These are phyloP conservation scores for Nymphaea colorata DNA, from an alignment of 164 flowering plant genomes.

Conservation along the genomic window DNA sequence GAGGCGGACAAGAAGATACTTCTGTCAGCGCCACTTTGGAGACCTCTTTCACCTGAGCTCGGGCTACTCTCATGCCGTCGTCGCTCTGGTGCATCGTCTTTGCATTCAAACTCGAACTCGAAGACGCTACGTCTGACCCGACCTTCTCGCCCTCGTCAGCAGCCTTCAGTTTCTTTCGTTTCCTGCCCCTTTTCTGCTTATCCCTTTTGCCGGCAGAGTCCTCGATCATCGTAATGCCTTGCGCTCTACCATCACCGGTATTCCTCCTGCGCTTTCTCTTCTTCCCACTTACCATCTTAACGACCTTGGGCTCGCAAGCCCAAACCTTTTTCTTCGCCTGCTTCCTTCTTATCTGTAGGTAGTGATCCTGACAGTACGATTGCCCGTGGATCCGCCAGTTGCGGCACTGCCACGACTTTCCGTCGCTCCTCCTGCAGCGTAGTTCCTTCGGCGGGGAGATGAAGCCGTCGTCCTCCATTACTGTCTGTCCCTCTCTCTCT, in stretches of 20 bases:
- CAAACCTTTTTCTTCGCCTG: neutral
- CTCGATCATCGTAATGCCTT: neutral
- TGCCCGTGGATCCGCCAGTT: constrained; percentile 9
- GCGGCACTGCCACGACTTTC: constrained; percentile 6
- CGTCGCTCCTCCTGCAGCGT: constrained; percentile 9
- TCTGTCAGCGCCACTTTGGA: too few species aligned
- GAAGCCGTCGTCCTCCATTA: neutral
- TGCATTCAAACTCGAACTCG: neutral
- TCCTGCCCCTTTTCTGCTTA: neutral
- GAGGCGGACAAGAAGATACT: neutral
- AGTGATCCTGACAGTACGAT: constrained; percentile 7
- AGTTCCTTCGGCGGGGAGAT: neutral
- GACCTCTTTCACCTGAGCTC: neutral
- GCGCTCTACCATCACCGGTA: neutral
- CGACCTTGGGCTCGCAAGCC: neutral
- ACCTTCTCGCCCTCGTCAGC: neutral
- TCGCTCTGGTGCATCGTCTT: neutral
- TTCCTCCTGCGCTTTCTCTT: neutral
- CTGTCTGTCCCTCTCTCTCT: constrained; percentile 1
- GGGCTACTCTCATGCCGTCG: neutral
- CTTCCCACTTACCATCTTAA: neutral
- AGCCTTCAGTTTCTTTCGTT: neutral
- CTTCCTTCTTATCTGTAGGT: neutral
- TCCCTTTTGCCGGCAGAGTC: neutral
- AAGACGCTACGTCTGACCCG: constrained; percentile 1